A percentile compares a stretch with the other conserved stretches of the same genome.
Evolutionary conservation across 1,284 basidiomycete genomes (phyloP).

Genomic region (Abortiporus biennis): DNA sequence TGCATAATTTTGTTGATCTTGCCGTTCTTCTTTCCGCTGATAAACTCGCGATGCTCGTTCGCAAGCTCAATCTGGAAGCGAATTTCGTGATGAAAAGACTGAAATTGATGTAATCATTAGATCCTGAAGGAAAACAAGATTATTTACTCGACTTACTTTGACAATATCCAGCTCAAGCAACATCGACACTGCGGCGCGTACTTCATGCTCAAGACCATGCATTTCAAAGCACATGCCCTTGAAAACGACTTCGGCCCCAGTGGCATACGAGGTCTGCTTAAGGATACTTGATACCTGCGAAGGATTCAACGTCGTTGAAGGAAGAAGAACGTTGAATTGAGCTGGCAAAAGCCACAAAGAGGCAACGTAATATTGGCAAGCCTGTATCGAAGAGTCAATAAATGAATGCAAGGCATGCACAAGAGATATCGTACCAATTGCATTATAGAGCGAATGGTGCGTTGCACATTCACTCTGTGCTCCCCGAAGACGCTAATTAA

Average conservation of each 20-base stretch:
- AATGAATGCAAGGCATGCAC: slow-evolving; percentile 9
- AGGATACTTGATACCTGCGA: slow-evolving; percentile 82
- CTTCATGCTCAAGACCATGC: slow-evolving; percentile 93
- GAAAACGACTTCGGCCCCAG: slow-evolving; percentile 94
- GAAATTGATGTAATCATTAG: slow-evolving; percentile 4
- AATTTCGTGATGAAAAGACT: slow-evolving; percentile 95
- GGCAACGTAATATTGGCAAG: slow-evolving; percentile 93
- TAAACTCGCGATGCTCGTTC: slow-evolving; percentile 98
- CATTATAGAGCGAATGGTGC: slow-evolving; percentile 95
- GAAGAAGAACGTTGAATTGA: slow-evolving; percentile 88
- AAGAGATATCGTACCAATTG: slow-evolving; percentile 61
- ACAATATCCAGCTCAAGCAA: slow-evolving; percentile 89
- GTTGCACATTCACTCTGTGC: slow-evolving; percentile 90
- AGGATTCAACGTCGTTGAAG: slow-evolving; percentile 77
- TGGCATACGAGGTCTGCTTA: slow-evolving; percentile 81
- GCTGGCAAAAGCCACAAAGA: slow-evolving; percentile 94
- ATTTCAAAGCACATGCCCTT: slow-evolving; percentile 98
- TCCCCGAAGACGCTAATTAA: slow-evolving; percentile 94
- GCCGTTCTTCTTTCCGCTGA: slow-evolving; percentile 96
- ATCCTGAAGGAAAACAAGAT: neutral
- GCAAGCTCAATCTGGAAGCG: slow-evolving; percentile 98
- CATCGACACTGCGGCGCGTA: slow-evolving; percentile 81
- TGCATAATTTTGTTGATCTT: slow-evolving; percentile 99
- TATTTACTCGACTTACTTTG: slow-evolving; percentile 49
- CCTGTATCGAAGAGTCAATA: slow-evolving; percentile 38